These are phyloP conservation scores for Hansenula lynferdii DNA, from an alignment of 1,139 yeast genomes.

Conservation along the genomic window DNA sequence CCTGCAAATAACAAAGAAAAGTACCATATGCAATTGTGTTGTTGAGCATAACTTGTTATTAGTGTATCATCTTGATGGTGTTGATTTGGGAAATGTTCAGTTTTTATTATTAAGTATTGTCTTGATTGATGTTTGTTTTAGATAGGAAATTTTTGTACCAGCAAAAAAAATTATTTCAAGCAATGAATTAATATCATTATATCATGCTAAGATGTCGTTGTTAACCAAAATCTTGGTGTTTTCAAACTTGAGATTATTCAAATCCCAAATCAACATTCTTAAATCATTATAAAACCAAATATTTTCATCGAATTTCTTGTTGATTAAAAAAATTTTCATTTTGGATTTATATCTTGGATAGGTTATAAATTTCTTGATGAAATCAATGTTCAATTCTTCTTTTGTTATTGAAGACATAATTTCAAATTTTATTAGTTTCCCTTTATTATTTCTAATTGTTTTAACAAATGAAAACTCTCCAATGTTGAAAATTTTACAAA, in stretches of 20 bases:
- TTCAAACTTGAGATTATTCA: slow-evolving; percentile 13
- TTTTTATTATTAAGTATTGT: too few relatives aligned
- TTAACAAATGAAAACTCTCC: slow-evolving; percentile 29
- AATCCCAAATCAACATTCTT: slow-evolving; percentile 26
- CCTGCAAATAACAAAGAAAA: slow-evolving; percentile 2
- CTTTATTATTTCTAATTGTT: slow-evolving; percentile 33
- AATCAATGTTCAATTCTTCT: slow-evolving; percentile 13
- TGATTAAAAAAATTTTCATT: slow-evolving; percentile 36
- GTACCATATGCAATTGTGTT: too few relatives aligned
- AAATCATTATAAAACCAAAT: slow-evolving; percentile 26
- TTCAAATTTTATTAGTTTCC: slow-evolving; percentile 33
- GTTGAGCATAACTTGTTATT: too few relatives aligned
- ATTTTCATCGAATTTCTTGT: slow-evolving; percentile 17
- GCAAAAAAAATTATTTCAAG: too few relatives aligned
- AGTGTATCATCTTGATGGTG: too few relatives aligned
- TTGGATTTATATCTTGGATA: slow-evolving; percentile 40
- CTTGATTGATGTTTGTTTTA: too few relatives aligned
- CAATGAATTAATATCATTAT: too few relatives aligned
- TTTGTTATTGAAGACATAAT: slow-evolving; percentile 21
- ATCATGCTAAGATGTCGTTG: slow-evolving; percentile 16
- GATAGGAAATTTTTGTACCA: too few relatives aligned
- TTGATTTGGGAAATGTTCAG: too few relatives aligned
- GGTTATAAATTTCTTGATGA: slow-evolving; percentile 34
- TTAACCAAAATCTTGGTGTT: slow-evolving; percentile 19
- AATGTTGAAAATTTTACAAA: slow-evolving; percentile 21